These are phyloP conservation scores for Pilasporangium apinafurcum DNA, from an alignment of 352 stramenopile species.

Conservation along the genomic window DNA sequence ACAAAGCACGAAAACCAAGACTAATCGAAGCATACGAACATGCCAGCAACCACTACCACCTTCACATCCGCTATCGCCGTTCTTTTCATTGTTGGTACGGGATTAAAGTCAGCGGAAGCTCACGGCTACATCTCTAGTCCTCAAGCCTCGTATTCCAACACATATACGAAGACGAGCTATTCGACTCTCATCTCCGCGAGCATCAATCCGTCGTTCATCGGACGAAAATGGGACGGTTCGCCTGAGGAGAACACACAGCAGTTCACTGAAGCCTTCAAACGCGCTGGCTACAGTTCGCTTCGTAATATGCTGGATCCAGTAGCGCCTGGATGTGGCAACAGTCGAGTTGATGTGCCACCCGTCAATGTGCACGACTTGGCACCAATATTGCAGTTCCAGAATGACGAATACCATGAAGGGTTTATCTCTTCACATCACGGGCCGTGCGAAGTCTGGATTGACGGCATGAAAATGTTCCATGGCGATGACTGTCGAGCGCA, in stretches of 20 bases:
- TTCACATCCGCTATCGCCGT: background rate
- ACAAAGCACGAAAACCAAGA: too few relatives aligned
- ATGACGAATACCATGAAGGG: slow-evolving; percentile 22
- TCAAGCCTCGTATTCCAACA: slow-evolving; percentile 15
- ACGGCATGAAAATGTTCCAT: slow-evolving; percentile 20
- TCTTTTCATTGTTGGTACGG: background rate
- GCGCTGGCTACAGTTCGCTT: slow-evolving; percentile 11
- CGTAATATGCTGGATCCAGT: slow-evolving; percentile 12
- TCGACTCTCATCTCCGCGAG: slow-evolving; percentile 9
- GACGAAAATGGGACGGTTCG: slow-evolving; percentile 25
- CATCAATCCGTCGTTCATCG: slow-evolving; percentile 16
- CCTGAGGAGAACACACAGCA: slow-evolving; percentile 16
- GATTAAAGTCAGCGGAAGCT: slow-evolving; percentile 3
- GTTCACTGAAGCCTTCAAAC: slow-evolving; percentile 16
- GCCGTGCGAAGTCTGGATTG: slow-evolving; percentile 33
- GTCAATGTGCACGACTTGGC: slow-evolving; percentile 16
- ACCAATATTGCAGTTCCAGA: slow-evolving; percentile 21
- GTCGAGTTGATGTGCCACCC: slow-evolving; percentile 15
- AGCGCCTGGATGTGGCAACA: slow-evolving; percentile 20
- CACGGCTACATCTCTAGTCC: slow-evolving; percentile 28
- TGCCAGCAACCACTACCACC: background rate
- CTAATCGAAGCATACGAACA: too few relatives aligned
- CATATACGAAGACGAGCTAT: slow-evolving; percentile 22
- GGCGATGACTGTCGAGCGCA: slow-evolving; percentile 23
- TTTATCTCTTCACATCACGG: slow-evolving; percentile 30